phyloP scores from a whole-genome alignment of 768 basidiomycete genomes.

The Boletus speciosus region DNA sequence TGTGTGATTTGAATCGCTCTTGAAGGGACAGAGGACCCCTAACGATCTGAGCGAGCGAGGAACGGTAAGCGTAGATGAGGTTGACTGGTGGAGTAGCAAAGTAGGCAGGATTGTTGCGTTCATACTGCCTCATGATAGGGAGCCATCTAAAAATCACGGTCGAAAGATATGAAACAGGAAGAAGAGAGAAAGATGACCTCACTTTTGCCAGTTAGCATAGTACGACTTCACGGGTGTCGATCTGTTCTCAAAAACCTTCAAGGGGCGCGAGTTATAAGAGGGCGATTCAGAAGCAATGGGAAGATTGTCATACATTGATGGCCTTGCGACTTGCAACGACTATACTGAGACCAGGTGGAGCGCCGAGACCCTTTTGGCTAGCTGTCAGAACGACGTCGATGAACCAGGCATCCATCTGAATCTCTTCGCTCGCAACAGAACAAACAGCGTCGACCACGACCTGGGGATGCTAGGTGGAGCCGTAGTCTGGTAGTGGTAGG shows the following conservation, averaged over 20 bases:
- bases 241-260: conserved; percentile 13
- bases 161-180: not conserved
- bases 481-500: not conserved
- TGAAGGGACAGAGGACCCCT: conserved; percentile 59
- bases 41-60: conserved; percentile 74
- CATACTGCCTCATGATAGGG: conserved; percentile 93
- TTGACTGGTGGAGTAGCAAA: conserved; percentile 97
- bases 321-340: conserved; percentile 79
- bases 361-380: conserved; percentile 89
- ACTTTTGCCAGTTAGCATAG: conserved; percentile 91
- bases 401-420: conserved; percentile 90
- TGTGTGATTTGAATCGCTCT: conserved; percentile 77
- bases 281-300: not conserved
- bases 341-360: conserved; percentile 90
- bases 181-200: conserved; percentile 8
- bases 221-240: conserved; percentile 64
- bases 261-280: not conserved
- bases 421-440: conserved; percentile 93
- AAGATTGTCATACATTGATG: conserved; percentile 45
- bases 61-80: conserved; percentile 86
- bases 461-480: conserved; percentile 32
- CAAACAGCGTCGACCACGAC: conserved; percentile 92
- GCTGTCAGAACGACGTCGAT: conserved; percentile 87
- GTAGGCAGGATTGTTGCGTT: conserved; percentile 75
- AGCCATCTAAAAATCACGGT: conserved; percentile 57